Evolutionary conservation across 495 filamentous ascomycete genomes (phyloP).

Genomic region (Aspergillus baeticus): DNA sequence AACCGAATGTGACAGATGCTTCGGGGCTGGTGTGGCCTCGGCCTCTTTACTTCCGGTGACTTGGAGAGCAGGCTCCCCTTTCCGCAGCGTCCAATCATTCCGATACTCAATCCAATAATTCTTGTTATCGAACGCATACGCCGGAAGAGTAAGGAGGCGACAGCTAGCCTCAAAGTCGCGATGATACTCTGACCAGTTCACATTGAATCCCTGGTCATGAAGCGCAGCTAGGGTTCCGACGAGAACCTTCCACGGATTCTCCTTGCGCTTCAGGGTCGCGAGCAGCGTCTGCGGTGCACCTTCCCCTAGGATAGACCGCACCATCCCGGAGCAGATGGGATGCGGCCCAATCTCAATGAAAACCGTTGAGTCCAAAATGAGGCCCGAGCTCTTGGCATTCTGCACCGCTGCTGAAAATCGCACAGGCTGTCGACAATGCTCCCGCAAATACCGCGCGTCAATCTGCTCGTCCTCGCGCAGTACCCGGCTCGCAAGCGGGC

Average conservation of each 20-base stretch:
- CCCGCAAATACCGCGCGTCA: neutral
- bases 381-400: neutral
- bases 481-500: neutral
- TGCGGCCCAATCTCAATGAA: constrained; percentile 40
- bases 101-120: constrained; percentile 40
- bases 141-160: constrained; percentile 57
- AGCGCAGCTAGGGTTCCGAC: constrained; percentile 50
- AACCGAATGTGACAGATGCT: neutral
- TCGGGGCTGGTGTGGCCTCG: neutral
- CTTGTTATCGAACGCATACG: constrained; percentile 50
- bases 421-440: neutral
- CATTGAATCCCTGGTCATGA: constrained; percentile 52
- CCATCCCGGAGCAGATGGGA: constrained; percentile 25
- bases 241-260: constrained; percentile 54
- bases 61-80: constrained; percentile 19
- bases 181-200: constrained; percentile 70
- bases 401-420: neutral
- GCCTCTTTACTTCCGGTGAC: neutral
- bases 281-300: constrained; percentile 38
- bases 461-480: neutral
- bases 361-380: constrained; percentile 4
- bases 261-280: constrained; percentile 40
- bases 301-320: constrained; percentile 20
- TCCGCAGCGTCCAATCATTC: constrained; percentile 28
- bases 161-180: constrained; percentile 51